Percentiles rank a stretch among this genome's conserved stretches.
Conservation (phyloP, 805 yeast species). For the Lipomyces spencermartinsiae region DNA sequence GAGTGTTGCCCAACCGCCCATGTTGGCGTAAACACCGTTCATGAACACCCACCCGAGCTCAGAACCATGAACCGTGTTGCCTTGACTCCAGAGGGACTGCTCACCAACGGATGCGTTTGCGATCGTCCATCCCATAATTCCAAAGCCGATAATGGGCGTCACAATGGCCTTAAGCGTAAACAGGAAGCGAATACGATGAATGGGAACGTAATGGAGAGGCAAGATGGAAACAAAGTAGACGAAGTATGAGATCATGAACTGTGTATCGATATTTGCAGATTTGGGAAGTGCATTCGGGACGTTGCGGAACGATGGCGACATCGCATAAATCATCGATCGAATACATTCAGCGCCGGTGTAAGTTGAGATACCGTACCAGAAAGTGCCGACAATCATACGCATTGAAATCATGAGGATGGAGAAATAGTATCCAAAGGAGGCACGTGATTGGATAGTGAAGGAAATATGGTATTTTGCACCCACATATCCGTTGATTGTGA, state of each 20-base stretch:
- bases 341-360: conserved; percentile 87
- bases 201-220: conserved; percentile 35
- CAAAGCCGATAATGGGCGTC: conserved; percentile 39
- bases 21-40: conserved; percentile 51
- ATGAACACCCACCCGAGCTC: conserved; percentile 86
- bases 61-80: conserved; percentile 58
- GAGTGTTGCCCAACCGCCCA: conserved; percentile 47
- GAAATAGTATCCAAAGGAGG: conserved; percentile 79
- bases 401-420: conserved; percentile 79
- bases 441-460: conserved; percentile 81
- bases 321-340: conserved; percentile 73
- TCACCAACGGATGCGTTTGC: conserved; percentile 80
- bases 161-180: conserved; percentile 36
- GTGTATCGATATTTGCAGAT: conserved; percentile 51
- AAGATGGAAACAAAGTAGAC: conserved; percentile 39
- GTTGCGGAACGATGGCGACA: conserved; percentile 59
- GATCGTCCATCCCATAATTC: conserved; percentile 47
- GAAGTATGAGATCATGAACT: conserved; percentile 40
- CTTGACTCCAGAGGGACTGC: conserved; percentile 53
- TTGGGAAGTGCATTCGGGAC: conserved; percentile 58
- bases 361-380: conserved; percentile 89
- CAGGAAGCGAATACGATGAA: conserved; percentile 33
- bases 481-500: conserved; percentile 72
- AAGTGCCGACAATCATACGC: conserved; percentile 83
- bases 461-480: conserved; percentile 83